Conservation (phyloP, 129 eudicot species). For the Flaveria trinervia region DNA sequence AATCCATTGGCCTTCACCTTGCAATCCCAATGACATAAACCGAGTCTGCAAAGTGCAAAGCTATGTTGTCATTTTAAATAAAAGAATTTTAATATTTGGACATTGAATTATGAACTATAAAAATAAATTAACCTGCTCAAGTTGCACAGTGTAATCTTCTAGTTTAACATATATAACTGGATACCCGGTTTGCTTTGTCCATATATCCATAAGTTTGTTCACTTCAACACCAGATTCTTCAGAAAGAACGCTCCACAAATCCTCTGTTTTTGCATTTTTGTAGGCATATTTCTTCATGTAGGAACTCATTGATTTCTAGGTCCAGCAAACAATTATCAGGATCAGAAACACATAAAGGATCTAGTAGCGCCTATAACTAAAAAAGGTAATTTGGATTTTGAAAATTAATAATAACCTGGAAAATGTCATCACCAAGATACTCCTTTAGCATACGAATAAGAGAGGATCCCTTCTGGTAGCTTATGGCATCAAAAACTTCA, state of each 20-base stretch:
- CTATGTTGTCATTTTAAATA: not conserved
- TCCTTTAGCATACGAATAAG: constrained; percentile 52
- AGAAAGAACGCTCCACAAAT: constrained; percentile 50
- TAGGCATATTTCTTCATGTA: constrained; percentile 54
- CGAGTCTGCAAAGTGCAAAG: constrained; percentile 42
- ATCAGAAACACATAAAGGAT: constrained; percentile 29
- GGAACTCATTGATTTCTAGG: constrained; percentile 47
- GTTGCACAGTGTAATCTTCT: constrained; percentile 41
- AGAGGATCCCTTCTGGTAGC: constrained; percentile 55
- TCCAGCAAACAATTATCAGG: constrained; percentile 30
- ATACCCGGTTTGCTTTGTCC: constrained; percentile 65
- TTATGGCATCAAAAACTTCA: constrained; percentile 53
- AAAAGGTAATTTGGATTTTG: not conserved
- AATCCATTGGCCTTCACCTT: constrained; percentile 52
- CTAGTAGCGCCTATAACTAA: not conserved
- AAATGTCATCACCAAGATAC: constrained; percentile 48
- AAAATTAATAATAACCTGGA: constrained; percentile 45
- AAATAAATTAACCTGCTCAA: constrained; percentile 45
- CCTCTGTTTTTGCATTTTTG: constrained; percentile 53
- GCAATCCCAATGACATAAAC: constrained; percentile 39
- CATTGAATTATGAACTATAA: not conserved
- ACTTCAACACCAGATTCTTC: constrained; percentile 58
- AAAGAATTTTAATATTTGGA: not conserved
- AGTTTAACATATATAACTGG: constrained; percentile 44
- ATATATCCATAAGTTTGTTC: constrained; percentile 48